These are phyloP conservation scores for Tuber magnatum DNA, from an alignment of 495 filamentous ascomycete genomes.

Conservation along the genomic window DNA sequence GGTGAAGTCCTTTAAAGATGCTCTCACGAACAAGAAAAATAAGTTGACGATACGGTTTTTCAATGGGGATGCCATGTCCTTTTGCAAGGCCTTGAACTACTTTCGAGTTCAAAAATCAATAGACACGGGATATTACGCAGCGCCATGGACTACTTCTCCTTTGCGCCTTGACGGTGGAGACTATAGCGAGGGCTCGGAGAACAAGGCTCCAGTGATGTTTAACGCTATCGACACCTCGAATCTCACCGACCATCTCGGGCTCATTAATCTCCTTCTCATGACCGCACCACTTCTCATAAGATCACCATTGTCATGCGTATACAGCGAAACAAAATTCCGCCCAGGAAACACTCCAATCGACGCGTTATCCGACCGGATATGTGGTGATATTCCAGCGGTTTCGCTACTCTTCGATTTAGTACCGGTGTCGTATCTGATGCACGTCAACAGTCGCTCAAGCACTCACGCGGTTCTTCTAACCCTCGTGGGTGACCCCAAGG, in stretches of 20 bases:
- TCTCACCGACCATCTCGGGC: constrained; percentile 48
- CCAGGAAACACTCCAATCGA: constrained; percentile 17
- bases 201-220: constrained; percentile 45
- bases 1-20: constrained; percentile 37
- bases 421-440: constrained; percentile 50
- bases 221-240: constrained; percentile 57
- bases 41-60: constrained; percentile 46
- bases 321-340: constrained; percentile 45
- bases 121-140: constrained; percentile 40
- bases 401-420: constrained; percentile 47
- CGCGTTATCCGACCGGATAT: constrained; percentile 42
- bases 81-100: constrained; percentile 48
- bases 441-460: constrained; percentile 42
- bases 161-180: constrained; percentile 44
- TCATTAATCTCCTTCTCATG: constrained; percentile 48
- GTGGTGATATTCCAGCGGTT: constrained; percentile 46
- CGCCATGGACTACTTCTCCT: constrained; percentile 31
- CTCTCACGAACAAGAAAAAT: constrained; percentile 7
- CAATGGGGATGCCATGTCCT: constrained; percentile 44
- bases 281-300: constrained; percentile 46
- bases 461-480: constrained; percentile 28
- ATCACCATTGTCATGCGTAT: constrained; percentile 44
- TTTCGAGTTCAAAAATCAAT: constrained; percentile 19
- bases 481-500: constrained; percentile 31
- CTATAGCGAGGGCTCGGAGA: constrained; percentile 38